Evolutionary conservation across 2,329 filamentous ascomycete species (phyloP).

Genomic region (Pestalotiopsis sp.): DNA sequence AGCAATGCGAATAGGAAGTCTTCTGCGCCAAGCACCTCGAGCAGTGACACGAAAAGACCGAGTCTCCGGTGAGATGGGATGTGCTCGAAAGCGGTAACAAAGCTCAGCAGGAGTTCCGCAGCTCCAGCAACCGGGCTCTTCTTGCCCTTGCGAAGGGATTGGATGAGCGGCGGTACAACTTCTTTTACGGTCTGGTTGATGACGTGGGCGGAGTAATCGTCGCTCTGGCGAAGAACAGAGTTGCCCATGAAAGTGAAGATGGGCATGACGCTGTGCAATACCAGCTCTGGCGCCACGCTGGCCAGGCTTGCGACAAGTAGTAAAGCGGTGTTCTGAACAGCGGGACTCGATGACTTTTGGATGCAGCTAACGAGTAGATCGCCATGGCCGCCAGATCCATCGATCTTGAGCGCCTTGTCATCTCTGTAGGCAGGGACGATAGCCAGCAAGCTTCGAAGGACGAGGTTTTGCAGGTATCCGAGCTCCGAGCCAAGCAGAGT

Average conservation of each 20-base stretch:
- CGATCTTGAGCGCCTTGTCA: slow-evolving; percentile 65
- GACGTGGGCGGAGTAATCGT: slow-evolving; percentile 96
- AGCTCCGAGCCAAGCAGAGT: slow-evolving; percentile 82
- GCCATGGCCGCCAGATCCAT: slow-evolving; percentile 79
- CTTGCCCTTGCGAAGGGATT: slow-evolving; percentile 80
- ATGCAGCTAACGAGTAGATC: slow-evolving; percentile 95
- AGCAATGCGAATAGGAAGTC: slow-evolving; percentile 89
- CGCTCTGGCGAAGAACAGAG: slow-evolving; percentile 86
- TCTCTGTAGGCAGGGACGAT: slow-evolving; percentile 80
- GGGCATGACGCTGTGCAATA: slow-evolving; percentile 97
- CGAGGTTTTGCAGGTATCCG: slow-evolving; percentile 85
- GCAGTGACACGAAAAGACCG: slow-evolving; percentile 80
- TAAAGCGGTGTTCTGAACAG: slow-evolving; percentile 90
- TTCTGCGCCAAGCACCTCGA: slow-evolving; percentile 80
- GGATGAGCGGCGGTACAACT: slow-evolving; percentile 88
- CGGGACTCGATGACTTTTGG: slow-evolving; percentile 85
- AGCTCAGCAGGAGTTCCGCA: slow-evolving; percentile 90
- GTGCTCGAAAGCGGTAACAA: slow-evolving; percentile 94
- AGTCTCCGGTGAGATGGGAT: slow-evolving; percentile 86
- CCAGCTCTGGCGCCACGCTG: slow-evolving; percentile 83
- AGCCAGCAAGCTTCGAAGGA: slow-evolving; percentile 78
- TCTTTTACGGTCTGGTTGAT: slow-evolving; percentile 94
- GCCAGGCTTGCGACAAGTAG: slow-evolving; percentile 87
- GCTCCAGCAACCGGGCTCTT: slow-evolving; percentile 79
- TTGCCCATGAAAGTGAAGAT: slow-evolving; percentile 98